These are phyloP conservation scores for Phytopythium cucurbitacearum DNA, from an alignment of 352 stramenopile species.

Conservation along the genomic window DNA sequence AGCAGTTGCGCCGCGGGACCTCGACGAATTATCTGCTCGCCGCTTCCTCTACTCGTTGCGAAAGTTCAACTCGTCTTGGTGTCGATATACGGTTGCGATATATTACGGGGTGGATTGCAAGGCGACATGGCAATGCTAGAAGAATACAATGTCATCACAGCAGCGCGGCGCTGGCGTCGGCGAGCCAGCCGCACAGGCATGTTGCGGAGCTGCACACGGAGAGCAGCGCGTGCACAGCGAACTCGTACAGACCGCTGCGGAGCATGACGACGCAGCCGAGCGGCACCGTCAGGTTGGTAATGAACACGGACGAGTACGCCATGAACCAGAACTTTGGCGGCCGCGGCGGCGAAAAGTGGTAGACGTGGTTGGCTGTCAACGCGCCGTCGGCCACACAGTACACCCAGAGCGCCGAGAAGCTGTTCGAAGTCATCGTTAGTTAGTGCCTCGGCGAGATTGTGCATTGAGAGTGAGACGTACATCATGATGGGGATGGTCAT, in stretches of 20 bases:
- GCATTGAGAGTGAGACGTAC: conserved; percentile 9
- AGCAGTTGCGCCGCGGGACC: too few relatives aligned
- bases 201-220: neutral
- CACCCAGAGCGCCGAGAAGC: conserved; percentile 25
- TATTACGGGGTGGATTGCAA: too few relatives aligned
- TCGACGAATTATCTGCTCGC: too few relatives aligned
- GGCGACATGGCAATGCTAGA: too few relatives aligned
- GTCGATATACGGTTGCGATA: too few relatives aligned
- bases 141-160: too few relatives aligned
- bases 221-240: conserved; percentile 9
- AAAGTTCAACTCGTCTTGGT: too few relatives aligned
- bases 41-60: too few relatives aligned
- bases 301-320: conserved; percentile 23
- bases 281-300: conserved; percentile 22
- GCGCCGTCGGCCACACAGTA: conserved; percentile 22
- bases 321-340: conserved; percentile 28
- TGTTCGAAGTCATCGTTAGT: neutral
- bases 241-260: conserved; percentile 15
- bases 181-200: conserved; percentile 1
- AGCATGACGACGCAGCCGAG: conserved; percentile 20
- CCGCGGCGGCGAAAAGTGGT: conserved; percentile 31
- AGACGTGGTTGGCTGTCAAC: conserved; percentile 27
- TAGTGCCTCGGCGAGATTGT: neutral
- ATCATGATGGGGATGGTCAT: conserved; percentile 24
- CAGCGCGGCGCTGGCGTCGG: conserved; percentile 3